phyloP scores from a whole-genome alignment of 768 basidiomycete species.

The Mycena galopus region DNA sequence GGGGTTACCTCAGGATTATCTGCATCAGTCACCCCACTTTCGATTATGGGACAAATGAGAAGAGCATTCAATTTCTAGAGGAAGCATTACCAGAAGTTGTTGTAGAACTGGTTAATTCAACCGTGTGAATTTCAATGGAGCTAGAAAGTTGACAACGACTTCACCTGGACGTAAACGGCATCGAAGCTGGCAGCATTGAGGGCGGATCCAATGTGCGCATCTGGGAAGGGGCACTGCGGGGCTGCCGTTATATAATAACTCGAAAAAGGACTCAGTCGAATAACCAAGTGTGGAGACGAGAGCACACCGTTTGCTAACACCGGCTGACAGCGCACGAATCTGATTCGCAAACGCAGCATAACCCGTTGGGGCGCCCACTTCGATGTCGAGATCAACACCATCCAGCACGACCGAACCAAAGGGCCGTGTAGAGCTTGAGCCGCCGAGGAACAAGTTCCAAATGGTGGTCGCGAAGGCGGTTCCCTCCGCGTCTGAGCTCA shows the following conservation, averaged over 20 bases:
- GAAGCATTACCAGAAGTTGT: conserved; percentile 63
- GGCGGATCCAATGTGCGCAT: too few relatives aligned
- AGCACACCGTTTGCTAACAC: conserved; percentile 62
- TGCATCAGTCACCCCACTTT: conserved; percentile 3
- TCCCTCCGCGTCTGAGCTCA: conserved; percentile 67
- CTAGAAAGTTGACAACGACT: too few relatives aligned
- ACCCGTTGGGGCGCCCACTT: conserved; percentile 64
- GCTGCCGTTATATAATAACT: conserved; percentile 74
- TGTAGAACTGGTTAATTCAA: conserved; percentile 46
- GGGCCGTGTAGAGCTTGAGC: conserved; percentile 61
- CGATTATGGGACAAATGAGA: background rate
- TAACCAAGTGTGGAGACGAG: background rate
- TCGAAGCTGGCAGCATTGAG: too few relatives aligned
- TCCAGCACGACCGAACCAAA: conserved; percentile 80
- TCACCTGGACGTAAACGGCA: too few relatives aligned
- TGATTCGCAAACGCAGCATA: conserved; percentile 68
- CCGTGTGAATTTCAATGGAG: background rate
- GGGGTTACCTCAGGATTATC: background rate
- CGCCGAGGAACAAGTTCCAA: conserved; percentile 79
- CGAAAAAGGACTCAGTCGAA: conserved; percentile 3
- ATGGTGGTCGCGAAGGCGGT: conserved; percentile 67
- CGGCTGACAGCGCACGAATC: conserved; percentile 62
- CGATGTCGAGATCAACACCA: conserved; percentile 81
- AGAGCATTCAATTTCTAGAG: background rate
- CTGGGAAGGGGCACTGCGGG: too few relatives aligned